Conservation (phyloP, 805 yeast species). For the Metschnikowia matae region DNA sequence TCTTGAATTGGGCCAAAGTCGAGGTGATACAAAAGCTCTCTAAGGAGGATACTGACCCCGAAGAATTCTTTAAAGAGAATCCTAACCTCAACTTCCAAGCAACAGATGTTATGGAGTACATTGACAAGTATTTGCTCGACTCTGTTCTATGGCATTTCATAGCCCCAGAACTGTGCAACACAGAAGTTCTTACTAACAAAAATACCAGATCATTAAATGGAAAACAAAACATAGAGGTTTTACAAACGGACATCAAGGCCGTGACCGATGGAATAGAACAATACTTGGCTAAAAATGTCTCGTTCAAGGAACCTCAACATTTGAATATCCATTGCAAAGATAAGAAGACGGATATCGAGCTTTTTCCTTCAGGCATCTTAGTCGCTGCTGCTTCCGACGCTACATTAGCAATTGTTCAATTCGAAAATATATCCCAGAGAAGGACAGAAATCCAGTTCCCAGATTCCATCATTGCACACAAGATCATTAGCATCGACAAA, state of each 20-base stretch:
- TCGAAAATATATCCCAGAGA: not conserved
- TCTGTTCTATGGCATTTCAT: constrained; percentile 10
- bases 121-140: constrained; percentile 10
- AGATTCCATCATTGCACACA: constrained; percentile 7
- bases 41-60: constrained; percentile 33
- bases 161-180: constrained; percentile 2
- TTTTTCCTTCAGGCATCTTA: not conserved
- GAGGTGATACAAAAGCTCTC: constrained; percentile 34
- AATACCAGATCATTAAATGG: not conserved
- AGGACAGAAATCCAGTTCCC: constrained; percentile 1
- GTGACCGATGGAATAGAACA: constrained; percentile 27
- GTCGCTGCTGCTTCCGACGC: constrained; percentile 6
- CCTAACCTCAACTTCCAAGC: constrained; percentile 14
- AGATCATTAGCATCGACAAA: constrained; percentile 5
- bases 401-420: constrained; percentile 2
- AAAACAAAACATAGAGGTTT: not conserved
- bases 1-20: constrained; percentile 42
- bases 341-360: constrained; percentile 1
- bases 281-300: constrained; percentile 20
- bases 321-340: constrained; percentile 10
- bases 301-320: constrained; percentile 11
- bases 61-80: constrained; percentile 12
- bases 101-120: constrained; percentile 14
- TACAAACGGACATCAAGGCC: constrained; percentile 5
- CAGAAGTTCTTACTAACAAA: constrained; percentile 7